A percentile compares a stretch with the other conserved stretches of the same genome.
Evolutionary conservation across 2,329 filamentous ascomycete species (phyloP).

Genomic region (Fusarium paranaense): DNA sequence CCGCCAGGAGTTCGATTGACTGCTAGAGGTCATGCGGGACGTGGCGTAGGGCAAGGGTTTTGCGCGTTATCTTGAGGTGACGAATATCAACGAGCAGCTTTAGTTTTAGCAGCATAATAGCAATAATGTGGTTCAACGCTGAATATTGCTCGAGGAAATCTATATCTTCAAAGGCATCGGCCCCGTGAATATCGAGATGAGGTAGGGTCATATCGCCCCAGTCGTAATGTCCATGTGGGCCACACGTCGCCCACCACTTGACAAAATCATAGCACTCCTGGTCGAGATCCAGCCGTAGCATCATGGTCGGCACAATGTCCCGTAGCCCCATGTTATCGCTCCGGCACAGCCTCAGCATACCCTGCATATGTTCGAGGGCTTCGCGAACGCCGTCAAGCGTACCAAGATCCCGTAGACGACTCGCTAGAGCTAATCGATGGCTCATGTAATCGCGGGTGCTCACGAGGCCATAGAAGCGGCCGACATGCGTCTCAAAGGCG

Average conservation of each 20-base stretch:
- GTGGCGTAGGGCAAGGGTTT: neutral
- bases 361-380: slow-evolving; percentile 51
- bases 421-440: slow-evolving; percentile 37
- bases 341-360: slow-evolving; percentile 46
- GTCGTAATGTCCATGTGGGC: neutral
- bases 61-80: slow-evolving; percentile 8
- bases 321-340: slow-evolving; percentile 40
- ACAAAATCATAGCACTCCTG: slow-evolving; percentile 59
- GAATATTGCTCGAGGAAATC: neutral
- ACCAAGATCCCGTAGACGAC: slow-evolving; percentile 43
- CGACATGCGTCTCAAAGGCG: slow-evolving; percentile 51
- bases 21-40: slow-evolving; percentile 3
- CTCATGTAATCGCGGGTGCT: slow-evolving; percentile 53
- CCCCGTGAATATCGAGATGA: neutral
- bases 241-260: slow-evolving; percentile 45
- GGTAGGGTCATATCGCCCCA: neutral
- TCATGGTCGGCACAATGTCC: slow-evolving; percentile 49
- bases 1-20: neutral
- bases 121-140: neutral
- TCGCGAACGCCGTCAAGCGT: slow-evolving; percentile 50
- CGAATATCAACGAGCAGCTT: slow-evolving; percentile 18
- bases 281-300: slow-evolving; percentile 58
- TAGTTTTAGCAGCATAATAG: slow-evolving; percentile 9
- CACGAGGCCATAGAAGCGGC: slow-evolving; percentile 53
- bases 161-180: neutral